A percentile compares a stretch with the other conserved stretches of the same genome.
These are phyloP conservation scores for Phaseolus lunatus DNA, from an alignment of 306 rosid species.

Conservation along the genomic window DNA sequence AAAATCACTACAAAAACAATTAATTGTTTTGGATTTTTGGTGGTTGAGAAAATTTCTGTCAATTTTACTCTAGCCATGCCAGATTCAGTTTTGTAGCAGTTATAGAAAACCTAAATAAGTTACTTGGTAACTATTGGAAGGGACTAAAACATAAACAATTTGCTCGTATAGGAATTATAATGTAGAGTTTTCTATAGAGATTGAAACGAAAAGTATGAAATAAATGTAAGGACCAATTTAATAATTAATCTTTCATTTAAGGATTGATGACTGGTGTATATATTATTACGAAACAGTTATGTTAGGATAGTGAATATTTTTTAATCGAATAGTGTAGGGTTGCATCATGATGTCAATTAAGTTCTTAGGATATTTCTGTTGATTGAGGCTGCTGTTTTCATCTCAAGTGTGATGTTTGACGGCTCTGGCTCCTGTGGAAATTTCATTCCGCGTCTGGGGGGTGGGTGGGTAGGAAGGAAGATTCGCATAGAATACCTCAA, in stretches of 20 bases:
- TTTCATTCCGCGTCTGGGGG: constrained; percentile 25
- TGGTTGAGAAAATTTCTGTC: background rate
- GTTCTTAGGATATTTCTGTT: background rate
- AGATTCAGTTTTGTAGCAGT: background rate
- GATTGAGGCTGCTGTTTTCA: constrained; percentile 11
- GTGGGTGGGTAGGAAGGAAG: constrained; percentile 1
- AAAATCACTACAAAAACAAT: background rate
- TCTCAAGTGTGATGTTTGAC: constrained; percentile 33
- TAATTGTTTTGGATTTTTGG: background rate
- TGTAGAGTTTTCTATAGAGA: too few relatives aligned
- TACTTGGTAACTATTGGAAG: background rate
- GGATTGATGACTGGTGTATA: constrained; percentile 11
- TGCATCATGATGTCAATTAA: constrained; percentile 6
- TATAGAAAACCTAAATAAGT: background rate
- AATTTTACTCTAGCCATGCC: background rate
- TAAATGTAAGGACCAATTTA: too few relatives aligned
- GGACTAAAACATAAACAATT: background rate
- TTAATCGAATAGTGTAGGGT: background rate
- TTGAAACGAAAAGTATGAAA: too few relatives aligned
- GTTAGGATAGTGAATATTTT: background rate
- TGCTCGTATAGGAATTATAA: too few relatives aligned
- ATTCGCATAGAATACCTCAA: background rate
- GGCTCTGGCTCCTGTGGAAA: constrained; percentile 20
- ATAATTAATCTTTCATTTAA: background rate
- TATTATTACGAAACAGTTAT: background rate